phyloP scores from a whole-genome alignment of 2,329 filamentous ascomycete genomes.

The Aspergillus vadensis region DNA sequence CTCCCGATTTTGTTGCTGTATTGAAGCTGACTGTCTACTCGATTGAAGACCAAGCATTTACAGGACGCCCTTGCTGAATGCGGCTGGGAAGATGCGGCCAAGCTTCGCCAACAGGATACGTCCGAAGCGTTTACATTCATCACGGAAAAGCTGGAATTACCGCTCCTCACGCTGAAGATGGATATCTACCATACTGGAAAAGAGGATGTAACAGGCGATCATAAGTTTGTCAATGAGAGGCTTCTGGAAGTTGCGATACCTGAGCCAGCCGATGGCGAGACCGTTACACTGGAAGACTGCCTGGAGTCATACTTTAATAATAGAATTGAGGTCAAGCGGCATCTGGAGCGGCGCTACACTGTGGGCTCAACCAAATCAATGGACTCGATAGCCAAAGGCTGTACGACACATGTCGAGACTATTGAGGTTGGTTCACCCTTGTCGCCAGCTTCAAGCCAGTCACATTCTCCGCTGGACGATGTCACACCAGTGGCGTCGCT shows the following conservation, averaged over 20 bases:
- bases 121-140: slow-evolving; percentile 96
- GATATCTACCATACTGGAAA: slow-evolving; percentile 92
- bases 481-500: slow-evolving; percentile 30
- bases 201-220: slow-evolving; percentile 79
- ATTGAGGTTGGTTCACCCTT: slow-evolving; percentile 45
- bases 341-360: slow-evolving; percentile 65
- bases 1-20: background rate
- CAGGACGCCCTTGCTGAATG: slow-evolving; percentile 81
- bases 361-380: slow-evolving; percentile 47
- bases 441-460: slow-evolving; percentile 34
- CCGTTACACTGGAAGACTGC: slow-evolving; percentile 83
- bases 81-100: slow-evolving; percentile 80
- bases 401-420: slow-evolving; percentile 45
- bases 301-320: slow-evolving; percentile 95
- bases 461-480: slow-evolving; percentile 26
- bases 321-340: slow-evolving; percentile 81
- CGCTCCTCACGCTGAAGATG: slow-evolving; percentile 86
- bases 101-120: slow-evolving; percentile 85
- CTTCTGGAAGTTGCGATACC: slow-evolving; percentile 85
- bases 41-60: slow-evolving; percentile 71
- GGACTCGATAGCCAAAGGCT: slow-evolving; percentile 42
- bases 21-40: slow-evolving; percentile 5
- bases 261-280: slow-evolving; percentile 65
- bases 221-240: slow-evolving; percentile 91
- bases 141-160: slow-evolving; percentile 83